Evolutionary conservation across 441 rosid genomes (phyloP).

Genomic region (Brassica hybrid): DNA sequence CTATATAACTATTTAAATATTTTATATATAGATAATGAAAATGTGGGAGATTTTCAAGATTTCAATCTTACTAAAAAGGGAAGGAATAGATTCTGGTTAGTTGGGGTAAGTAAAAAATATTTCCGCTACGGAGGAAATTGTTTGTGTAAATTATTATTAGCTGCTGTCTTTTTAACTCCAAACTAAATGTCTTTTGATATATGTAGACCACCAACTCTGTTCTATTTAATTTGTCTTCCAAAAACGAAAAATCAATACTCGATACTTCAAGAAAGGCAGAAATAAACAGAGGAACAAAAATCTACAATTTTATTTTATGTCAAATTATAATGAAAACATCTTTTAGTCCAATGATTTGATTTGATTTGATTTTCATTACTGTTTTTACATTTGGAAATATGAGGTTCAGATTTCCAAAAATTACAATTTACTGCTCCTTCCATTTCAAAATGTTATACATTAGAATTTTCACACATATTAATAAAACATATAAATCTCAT

Average conservation of each 20-base stretch:
- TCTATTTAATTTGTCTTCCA: neutral
- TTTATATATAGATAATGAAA: constrained; percentile 27
- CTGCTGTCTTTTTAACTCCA: constrained; percentile 27
- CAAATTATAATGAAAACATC: neutral
- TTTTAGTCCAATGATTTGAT: neutral
- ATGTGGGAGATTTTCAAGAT: constrained; percentile 31
- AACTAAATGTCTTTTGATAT: constrained; percentile 27
- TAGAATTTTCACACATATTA: too few relatives aligned
- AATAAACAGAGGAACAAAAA: neutral
- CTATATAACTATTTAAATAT: constrained; percentile 26
- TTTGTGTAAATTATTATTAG: constrained; percentile 38
- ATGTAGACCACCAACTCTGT: constrained; percentile 15
- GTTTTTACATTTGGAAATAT: neutral
- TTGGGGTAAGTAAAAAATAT: constrained; percentile 21
- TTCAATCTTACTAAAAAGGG: constrained; percentile 40
- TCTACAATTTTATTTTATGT: neutral
- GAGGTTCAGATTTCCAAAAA: neutral
- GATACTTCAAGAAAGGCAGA: neutral
- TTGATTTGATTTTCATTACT: neutral
- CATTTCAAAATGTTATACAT: too few relatives aligned
- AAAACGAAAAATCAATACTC: neutral
- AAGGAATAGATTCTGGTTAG: constrained; percentile 39
- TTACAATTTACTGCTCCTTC: too few relatives aligned
- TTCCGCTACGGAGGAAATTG: constrained; percentile 35
- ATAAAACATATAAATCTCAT: too few relatives aligned